Evolutionary conservation across 2,329 filamentous ascomycete genomes (phyloP), one percentile per base, ranked within the genome.

Genomic region (Fusarium dimerum): DNA sequence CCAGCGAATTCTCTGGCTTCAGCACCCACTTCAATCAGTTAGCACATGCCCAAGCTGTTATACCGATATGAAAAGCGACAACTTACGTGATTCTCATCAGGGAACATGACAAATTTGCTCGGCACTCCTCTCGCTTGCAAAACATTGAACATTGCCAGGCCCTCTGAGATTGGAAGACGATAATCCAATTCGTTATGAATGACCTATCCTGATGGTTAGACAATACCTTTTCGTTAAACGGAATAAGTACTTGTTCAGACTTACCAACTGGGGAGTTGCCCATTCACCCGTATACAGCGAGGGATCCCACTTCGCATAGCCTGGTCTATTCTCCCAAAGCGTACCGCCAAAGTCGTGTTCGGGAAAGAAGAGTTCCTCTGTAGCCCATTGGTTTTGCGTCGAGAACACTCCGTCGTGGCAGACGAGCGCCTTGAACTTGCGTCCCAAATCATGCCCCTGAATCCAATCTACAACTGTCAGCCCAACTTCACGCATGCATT

Each of bases 121-220:
- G 89, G 86, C 1, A 96, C 80, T 0, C 85, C 85, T 47, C 82
- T 81, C 20, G 84, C 82, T 73, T 96, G 92, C 30, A 96, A 76
- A 8, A 92, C 86, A 59, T 96, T 95, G 75, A 96, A 96, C 47
- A 90, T 88, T 3, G 89, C 83, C 48, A 96, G 72, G 0, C 92
- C 92, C 71, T 97, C 93, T 0, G 87, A 85, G 48, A 97, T 86
- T 1, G 92, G 88, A 26, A 97, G 76, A 16, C 93, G 83, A 68
- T 96, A 97, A 71, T 97, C 93, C 32, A 94, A 79, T 64, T 94
- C 90, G 66, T 86, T 93, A 72, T 97, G 93, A 49, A 97, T 92
- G 55, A 84, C 71, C 72, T 74, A 36, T 16, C 18, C 20, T 10
- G 45, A 11, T 36, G 2, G 43, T 52, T 16, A 54, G 42, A 17